Evolutionary conservation across 352 stramenopile genomes (phyloP), one percentile per base, ranked within the genome.

Genomic region (Globisporangium canariense): DNA sequence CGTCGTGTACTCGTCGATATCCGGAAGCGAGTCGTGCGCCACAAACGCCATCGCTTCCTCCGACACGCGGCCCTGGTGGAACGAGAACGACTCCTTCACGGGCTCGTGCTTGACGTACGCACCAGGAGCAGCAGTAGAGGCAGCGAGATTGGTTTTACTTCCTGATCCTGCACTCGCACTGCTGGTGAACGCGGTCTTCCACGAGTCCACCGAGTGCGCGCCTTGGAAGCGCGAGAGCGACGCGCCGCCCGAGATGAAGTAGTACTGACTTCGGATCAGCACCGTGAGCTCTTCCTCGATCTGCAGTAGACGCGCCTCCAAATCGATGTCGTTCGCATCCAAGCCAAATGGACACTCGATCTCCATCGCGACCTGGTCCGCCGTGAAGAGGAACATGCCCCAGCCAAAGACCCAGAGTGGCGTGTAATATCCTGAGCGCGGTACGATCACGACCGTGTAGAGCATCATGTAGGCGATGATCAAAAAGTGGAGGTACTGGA

Each of bases 361-460:
- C 62, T 94, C 83, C 77, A 90, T 89, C 0, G 86, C 83, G 8
- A 94, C 78, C 65, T 94, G 81, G 52, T 94, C 86, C 1, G 83
- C 83, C 57, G 88, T 90, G 68, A 94, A 91, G 16, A 94, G 70
- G 66, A 94, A 90, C 18, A 85, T 81, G 7, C 83, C 82, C 86
- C 86, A 94, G 54, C 82, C 63, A 38, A 92, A 91, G 9, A 94
- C 83, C 81, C 86, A 93, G 6, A 94, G 34, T 4, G 86, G 86
- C 7, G 86, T 91, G 62, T 88, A 91, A 14, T 89, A 70, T 20
- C 75, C 77, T 3, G 86, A 94, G 40, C 71, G 77, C 18, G 83
- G 81, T 11, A 94, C 83, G 58, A 92, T 92, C n/a, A 91, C 86
- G 63, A 94, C 81, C 13, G 80, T 92, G 73, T 94, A 94, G 41